These are phyloP conservation scores for Neofusicoccum kwambonambiense DNA, from an alignment of 2,329 filamentous ascomycete species.

Conservation along the genomic window DNA sequence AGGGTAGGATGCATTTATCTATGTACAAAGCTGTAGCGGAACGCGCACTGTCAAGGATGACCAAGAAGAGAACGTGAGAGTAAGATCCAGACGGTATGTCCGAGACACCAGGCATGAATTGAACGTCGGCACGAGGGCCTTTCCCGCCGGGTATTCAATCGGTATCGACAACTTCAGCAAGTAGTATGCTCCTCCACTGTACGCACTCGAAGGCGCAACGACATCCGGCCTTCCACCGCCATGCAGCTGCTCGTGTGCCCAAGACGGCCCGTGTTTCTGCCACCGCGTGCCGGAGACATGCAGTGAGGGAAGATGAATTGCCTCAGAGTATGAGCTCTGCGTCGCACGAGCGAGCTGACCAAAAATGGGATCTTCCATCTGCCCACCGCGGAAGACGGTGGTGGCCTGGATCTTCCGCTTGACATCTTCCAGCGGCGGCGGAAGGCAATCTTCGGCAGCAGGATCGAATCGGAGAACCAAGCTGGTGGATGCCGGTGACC, in stretches of 20 bases:
- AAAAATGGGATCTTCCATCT: not conserved
- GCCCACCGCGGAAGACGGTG: not conserved
- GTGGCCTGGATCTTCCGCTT: not conserved
- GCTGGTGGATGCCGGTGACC: not conserved
- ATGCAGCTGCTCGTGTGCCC: not conserved
- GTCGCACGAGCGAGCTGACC: no score
- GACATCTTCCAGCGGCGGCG: not conserved
- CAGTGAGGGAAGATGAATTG: not conserved
- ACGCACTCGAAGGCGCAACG: not conserved
- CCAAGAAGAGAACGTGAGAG: not conserved
- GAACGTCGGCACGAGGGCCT: not conserved
- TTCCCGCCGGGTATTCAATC: not conserved
- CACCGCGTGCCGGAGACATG: not conserved
- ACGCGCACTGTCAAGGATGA: not conserved
- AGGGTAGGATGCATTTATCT: not conserved
- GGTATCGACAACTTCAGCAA: not conserved
- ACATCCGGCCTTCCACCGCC: not conserved
- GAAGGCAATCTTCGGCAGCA: not conserved
- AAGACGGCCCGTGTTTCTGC: not conserved
- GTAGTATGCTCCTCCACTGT: not conserved
- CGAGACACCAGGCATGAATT: not conserved
- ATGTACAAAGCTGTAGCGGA: conserved; percentile 2
- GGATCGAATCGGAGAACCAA: not conserved
- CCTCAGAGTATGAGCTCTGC: not conserved
- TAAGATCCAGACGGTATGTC: not conserved